A percentile compares a stretch with the other conserved stretches of the same genome.
Evolutionary conservation across 2,329 filamentous ascomycete species (phyloP).

Genomic region (Metarhizium robertsii): DNA sequence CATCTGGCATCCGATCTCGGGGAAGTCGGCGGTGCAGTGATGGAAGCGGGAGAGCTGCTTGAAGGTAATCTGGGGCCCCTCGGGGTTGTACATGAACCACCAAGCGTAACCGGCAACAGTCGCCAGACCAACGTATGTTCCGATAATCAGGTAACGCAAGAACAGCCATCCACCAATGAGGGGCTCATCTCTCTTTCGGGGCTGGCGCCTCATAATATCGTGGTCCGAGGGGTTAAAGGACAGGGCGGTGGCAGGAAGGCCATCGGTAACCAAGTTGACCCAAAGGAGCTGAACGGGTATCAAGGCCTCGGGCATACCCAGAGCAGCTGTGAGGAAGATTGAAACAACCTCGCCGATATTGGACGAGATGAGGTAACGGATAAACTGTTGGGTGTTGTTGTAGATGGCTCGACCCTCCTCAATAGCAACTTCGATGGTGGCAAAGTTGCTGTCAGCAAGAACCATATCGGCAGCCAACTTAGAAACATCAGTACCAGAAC

Average conservation of each 20-base stretch:
- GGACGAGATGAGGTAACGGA: slow-evolving; percentile 96
- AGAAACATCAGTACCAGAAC: slow-evolving; percentile 91
- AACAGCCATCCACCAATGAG: slow-evolving; percentile 95
- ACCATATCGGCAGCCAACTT: slow-evolving; percentile 98
- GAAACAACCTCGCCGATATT: slow-evolving; percentile 99
- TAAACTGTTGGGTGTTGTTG: slow-evolving; percentile 99
- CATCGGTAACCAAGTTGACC: slow-evolving; percentile 98
- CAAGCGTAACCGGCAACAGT: slow-evolving; percentile 98
- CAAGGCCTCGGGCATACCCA: slow-evolving; percentile 95
- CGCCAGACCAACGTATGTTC: slow-evolving; percentile 86
- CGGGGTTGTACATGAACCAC: slow-evolving; percentile 97
- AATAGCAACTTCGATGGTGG: slow-evolving; percentile 90
- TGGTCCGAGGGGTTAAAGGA: slow-evolving; percentile 99
- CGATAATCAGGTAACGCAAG: slow-evolving; percentile 94
- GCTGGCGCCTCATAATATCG: slow-evolving; percentile 91
- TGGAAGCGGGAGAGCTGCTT: slow-evolving; percentile 90
- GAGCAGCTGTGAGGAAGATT: slow-evolving; percentile 92
- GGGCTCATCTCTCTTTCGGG: slow-evolving; percentile 83
- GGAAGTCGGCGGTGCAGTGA: slow-evolving; percentile 75
- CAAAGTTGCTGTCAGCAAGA: slow-evolving; percentile 96
- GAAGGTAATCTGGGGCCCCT: slow-evolving; percentile 86
- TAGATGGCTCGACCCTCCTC: slow-evolving; percentile 98
- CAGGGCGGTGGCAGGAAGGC: slow-evolving; percentile 87
- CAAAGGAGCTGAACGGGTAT: slow-evolving; percentile 96
- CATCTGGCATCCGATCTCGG: slow-evolving; percentile 86